phyloP scores from a whole-genome alignment of 2,329 filamentous ascomycete genomes.

The Chaetomiaceae sp. region DNA sequence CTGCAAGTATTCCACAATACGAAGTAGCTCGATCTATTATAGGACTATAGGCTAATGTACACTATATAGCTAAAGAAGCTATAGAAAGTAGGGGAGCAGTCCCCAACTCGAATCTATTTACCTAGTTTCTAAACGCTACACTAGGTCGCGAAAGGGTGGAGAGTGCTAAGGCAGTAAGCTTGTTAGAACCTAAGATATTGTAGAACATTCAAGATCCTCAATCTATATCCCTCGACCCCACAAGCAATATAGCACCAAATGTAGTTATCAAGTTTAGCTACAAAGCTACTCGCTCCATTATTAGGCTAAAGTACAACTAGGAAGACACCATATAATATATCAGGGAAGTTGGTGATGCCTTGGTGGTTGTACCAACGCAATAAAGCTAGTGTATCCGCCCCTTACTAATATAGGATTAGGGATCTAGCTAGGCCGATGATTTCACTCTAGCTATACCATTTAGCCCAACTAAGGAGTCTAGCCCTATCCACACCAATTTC shows the following conservation, averaged over 20 bases:
- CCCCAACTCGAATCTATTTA: not conserved
- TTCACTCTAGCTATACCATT: too few species aligned
- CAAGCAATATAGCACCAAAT: not conserved
- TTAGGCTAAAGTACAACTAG: not conserved
- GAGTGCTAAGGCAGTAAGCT: not conserved
- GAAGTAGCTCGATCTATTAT: slow-evolving; percentile 10
- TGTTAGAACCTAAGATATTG: slow-evolving; percentile 1
- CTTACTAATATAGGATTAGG: too few species aligned
- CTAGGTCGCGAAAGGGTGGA: not conserved
- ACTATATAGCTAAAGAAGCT: not conserved
- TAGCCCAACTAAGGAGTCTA: too few species aligned
- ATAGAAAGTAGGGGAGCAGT: slow-evolving; percentile 1
- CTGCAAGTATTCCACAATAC: slow-evolving; percentile 1
- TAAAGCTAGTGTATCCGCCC: not conserved
- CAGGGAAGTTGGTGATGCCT: not conserved
- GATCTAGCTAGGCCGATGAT: not conserved
- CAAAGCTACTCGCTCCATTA: slow-evolving; percentile 10
- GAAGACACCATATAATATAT: not conserved
- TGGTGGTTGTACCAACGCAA: not conserved
- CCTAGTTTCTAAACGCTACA: not conserved
- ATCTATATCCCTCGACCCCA: slow-evolving; percentile 1
- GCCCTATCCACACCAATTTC: too few species aligned
- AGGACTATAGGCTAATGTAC: slow-evolving; percentile 1
- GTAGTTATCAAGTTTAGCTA: slow-evolving; percentile 5
- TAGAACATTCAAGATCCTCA: not conserved